Percentiles rank a stretch among this genome's conserved stretches.
Conservation (phyloP, 306 rosid genomes). For the Cucumis cinereus region DNA sequence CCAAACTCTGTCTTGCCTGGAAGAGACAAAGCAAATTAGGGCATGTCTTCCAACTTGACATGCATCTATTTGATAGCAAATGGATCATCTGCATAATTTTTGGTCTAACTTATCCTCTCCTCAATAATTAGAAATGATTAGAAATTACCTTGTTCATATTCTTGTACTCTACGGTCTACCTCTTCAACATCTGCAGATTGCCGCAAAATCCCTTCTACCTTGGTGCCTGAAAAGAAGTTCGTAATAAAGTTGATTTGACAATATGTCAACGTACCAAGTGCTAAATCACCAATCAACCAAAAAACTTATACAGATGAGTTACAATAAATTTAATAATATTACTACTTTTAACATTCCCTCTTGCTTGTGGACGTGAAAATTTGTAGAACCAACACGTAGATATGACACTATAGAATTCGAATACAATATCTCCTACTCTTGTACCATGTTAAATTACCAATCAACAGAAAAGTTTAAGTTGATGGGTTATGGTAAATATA, state of each 20-base stretch:
- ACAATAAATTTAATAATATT: no score
- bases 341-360: no score
- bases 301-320: no score
- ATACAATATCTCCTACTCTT: no score
- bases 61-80: neutral
- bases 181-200: constrained; percentile 99
- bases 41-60: constrained; percentile 7
- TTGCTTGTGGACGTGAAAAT: no score
- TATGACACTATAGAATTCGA: no score
- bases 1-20: constrained; percentile 83
- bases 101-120: neutral
- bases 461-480: no score
- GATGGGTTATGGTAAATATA: no score
- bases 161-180: constrained; percentile 92
- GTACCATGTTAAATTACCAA: no score
- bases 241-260: neutral
- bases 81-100: neutral
- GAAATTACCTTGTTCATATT: constrained; percentile 77
- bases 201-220: constrained; percentile 86
- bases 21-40: constrained; percentile 14
- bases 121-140: neutral
- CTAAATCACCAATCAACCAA: no score
- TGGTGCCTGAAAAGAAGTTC: constrained; percentile 38
- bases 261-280: neutral
- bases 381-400: no score